Base-by-base conservation (phyloP, 768 basidiomycete species). In the Lyophyllum semitale region DNA sequence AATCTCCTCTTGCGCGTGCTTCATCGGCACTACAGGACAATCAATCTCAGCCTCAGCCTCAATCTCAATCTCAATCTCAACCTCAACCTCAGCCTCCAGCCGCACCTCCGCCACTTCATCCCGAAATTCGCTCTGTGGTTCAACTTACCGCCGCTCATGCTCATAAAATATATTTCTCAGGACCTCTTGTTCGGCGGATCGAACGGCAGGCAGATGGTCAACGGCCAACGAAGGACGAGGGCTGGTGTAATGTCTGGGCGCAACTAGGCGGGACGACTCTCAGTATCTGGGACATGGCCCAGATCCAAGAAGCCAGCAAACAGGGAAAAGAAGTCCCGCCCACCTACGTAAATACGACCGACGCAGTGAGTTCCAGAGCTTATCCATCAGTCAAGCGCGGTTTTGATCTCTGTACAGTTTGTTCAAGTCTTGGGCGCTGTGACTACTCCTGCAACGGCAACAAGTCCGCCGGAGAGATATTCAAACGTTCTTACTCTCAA, bases 211-310 rank as follows among this genome's bases (percentile, higher is more conserved):
- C 91, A 1, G 88, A 91, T 67, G 90, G 92, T 20, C 80, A 85
- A 61, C 79, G 77, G 55, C 83, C 87, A 48, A 3, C 64, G 72
- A 88, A 87, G 64, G 88, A 91, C 63, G 89, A 90, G 3, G 84
- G 85, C 1, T 93, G 93, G 90, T 78, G 79, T 11, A 85, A 93
- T 17, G 88, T 95, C 15, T 95, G 91, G 91, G 93, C 88, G 1
- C 93, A 95, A 71, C 77, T 95, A 30, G 88, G 90, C 47, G 94
- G 93, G 4, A 93, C 91, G 5, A 94, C 90, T 20, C 79, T 95
- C 62, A 93, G 91, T 62, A 79, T 94, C 40, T 95, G 93, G 93
- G 91, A 93, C 67, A 94, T 95, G 89, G 84, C 82, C 63, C 84
- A 88, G 62, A 86, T 95, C 53, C 87, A 93, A 59, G 89, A 88